phyloP scores from a whole-genome alignment of 2,329 filamentous ascomycete genomes.

The Dothistroma pini region DNA sequence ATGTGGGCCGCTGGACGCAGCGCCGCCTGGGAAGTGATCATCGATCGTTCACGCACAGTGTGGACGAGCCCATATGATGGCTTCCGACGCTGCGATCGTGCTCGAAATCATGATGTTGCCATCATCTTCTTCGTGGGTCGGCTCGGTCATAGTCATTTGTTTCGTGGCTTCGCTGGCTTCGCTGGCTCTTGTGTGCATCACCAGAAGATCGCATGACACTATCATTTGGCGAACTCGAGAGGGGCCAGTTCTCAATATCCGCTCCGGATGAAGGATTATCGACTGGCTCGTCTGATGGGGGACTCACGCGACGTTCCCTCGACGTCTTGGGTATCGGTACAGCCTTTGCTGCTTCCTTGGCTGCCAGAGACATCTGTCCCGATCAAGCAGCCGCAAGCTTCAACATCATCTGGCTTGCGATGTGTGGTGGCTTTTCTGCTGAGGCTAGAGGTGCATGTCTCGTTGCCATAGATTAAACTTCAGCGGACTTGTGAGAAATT shows the following conservation, averaged over 20 bases:
- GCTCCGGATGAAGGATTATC: not conserved
- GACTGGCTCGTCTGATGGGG: not conserved
- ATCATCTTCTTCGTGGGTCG: not conserved
- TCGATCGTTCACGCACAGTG: not conserved
- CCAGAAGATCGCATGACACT: not conserved
- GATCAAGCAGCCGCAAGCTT: not conserved
- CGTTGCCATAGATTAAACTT: not conserved
- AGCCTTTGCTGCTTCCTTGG: not conserved
- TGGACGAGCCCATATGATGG: not conserved
- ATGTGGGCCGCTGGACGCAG: not conserved
- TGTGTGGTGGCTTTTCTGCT: not conserved
- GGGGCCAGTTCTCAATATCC: not conserved
- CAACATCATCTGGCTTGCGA: not conserved
- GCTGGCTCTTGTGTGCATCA: not conserved
- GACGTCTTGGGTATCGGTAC: not conserved
- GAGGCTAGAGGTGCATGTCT: not conserved
- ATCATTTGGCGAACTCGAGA: not conserved
- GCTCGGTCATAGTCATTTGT: not conserved
- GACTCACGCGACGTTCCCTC: not conserved
- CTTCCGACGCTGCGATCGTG: not conserved
- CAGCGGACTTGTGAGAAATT: not conserved
- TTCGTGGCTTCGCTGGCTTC: no score
- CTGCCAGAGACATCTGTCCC: not conserved
- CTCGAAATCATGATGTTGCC: not conserved
- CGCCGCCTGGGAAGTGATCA: not conserved